Percentiles rank a stretch among this genome's conserved stretches.
phyloP scores from a whole-genome alignment of 2,329 filamentous ascomycete species.

The Huntiella omanensis region DNA sequence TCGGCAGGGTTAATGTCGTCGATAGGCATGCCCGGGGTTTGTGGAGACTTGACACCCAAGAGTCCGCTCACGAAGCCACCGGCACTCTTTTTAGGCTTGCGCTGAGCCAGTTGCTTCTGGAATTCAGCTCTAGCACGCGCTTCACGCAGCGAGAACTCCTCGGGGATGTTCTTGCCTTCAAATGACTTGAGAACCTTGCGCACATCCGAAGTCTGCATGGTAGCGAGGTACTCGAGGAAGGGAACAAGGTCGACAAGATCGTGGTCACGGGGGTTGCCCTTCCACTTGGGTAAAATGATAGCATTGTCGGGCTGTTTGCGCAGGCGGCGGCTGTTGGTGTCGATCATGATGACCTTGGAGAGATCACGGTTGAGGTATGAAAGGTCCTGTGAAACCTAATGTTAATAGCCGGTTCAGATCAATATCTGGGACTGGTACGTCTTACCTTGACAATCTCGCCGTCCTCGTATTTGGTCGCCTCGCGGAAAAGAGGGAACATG shows the following conservation, averaged over 20 bases:
- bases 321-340: slow-evolving; percentile 67
- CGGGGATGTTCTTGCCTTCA: slow-evolving; percentile 72
- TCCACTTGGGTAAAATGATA: slow-evolving; percentile 81
- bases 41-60: slow-evolving; percentile 57
- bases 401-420: background rate
- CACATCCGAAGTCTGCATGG: slow-evolving; percentile 79
- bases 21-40: slow-evolving; percentile 32
- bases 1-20: slow-evolving; percentile 49
- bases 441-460: slow-evolving; percentile 88
- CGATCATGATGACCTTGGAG: slow-evolving; percentile 86
- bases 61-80: slow-evolving; percentile 36
- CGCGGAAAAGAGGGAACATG: slow-evolving; percentile 83
- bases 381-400: slow-evolving; percentile 46
- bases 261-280: slow-evolving; percentile 62
- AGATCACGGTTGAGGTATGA: slow-evolving; percentile 92
- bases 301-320: slow-evolving; percentile 91
- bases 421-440: background rate
- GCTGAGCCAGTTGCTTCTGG: slow-evolving; percentile 53
- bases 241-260: slow-evolving; percentile 79
- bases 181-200: slow-evolving; percentile 75
- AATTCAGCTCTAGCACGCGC: slow-evolving; percentile 71
- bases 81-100: slow-evolving; percentile 45
- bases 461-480: slow-evolving; percentile 93
- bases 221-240: slow-evolving; percentile 92
- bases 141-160: slow-evolving; percentile 78